These are phyloP conservation scores for Tetrahymena borealis DNA, from an alignment of 73 alveolate genomes.

Conservation along the genomic window DNA sequence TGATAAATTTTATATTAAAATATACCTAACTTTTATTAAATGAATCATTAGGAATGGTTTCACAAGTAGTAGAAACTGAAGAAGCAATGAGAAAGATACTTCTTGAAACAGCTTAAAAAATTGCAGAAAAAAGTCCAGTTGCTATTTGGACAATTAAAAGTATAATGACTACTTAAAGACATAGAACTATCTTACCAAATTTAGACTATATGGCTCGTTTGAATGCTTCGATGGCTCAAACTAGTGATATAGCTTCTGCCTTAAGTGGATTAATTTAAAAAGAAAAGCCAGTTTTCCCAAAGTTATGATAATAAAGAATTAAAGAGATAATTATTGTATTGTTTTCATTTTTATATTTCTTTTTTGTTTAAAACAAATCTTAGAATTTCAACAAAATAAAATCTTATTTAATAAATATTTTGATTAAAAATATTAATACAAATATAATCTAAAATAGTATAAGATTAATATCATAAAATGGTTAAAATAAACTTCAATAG, in stretches of 20 bases:
- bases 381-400: too few relatives aligned
- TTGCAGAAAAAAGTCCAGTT: slow-evolving; percentile 55
- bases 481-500: too few relatives aligned
- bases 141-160: slow-evolving; percentile 38
- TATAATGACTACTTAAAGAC: slow-evolving; percentile 32
- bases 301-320: slow-evolving; percentile 19
- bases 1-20: too few relatives aligned
- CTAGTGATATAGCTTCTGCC: slow-evolving; percentile 42
- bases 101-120: slow-evolving; percentile 20
- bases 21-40: not conserved
- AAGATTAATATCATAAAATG: too few relatives aligned
- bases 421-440: too few relatives aligned
- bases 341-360: not conserved
- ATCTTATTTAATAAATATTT: too few relatives aligned
- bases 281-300: slow-evolving; percentile 38
- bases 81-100: slow-evolving; percentile 42
- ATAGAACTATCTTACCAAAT: slow-evolving; percentile 48
- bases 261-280: slow-evolving; percentile 24
- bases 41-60: not conserved
- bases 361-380: too few relatives aligned
- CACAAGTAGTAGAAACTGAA: slow-evolving; percentile 7
- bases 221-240: slow-evolving; percentile 33
- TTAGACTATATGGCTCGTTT: slow-evolving; percentile 21
- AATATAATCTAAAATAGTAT: too few relatives aligned
- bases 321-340: not conserved